Percentiles rank a stretch among this genome's conserved stretches.
Conservation (phyloP, 805 yeast genomes). For the Wickerhamomyces kurtzmanii region DNA sequence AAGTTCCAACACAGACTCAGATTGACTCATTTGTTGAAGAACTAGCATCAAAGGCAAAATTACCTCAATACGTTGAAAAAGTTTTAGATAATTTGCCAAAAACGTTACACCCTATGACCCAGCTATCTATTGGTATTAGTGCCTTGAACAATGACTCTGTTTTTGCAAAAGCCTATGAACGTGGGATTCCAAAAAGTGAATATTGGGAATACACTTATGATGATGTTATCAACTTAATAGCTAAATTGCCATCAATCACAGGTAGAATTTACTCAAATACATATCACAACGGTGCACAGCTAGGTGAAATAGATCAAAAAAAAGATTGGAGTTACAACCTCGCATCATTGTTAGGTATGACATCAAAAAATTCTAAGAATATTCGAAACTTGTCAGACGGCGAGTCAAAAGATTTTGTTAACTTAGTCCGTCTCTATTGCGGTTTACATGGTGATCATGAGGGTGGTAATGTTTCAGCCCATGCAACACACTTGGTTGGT, state of each 20-base stretch:
- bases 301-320: slow-evolving; percentile 40
- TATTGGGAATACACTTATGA: slow-evolving; percentile 74
- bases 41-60: slow-evolving; percentile 52
- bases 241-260: slow-evolving; percentile 65
- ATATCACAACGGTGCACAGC: slow-evolving; percentile 39
- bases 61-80: slow-evolving; percentile 56
- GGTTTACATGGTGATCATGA: slow-evolving; percentile 77
- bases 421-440: slow-evolving; percentile 62
- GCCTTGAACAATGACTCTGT: slow-evolving; percentile 63
- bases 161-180: slow-evolving; percentile 65
- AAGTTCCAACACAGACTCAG: slow-evolving; percentile 54
- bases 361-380: slow-evolving; percentile 23
- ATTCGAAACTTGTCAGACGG: slow-evolving; percentile 18
- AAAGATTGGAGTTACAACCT: slow-evolving; percentile 71
- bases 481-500: slow-evolving; percentile 75
- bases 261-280: slow-evolving; percentile 65
- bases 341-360: slow-evolving; percentile 54
- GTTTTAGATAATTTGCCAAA: slow-evolving; percentile 55
- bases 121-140: slow-evolving; percentile 64
- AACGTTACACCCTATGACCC: slow-evolving; percentile 78
- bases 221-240: slow-evolving; percentile 59
- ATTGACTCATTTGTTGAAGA: slow-evolving; percentile 46
- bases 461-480: slow-evolving; percentile 81
- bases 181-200: slow-evolving; percentile 57
- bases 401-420: slow-evolving; percentile 49